A percentile compares a stretch with the other conserved stretches of the same genome.
Evolutionary conservation across 2,329 filamentous ascomycete species (phyloP).

Genomic region (Alternaria longipes): DNA sequence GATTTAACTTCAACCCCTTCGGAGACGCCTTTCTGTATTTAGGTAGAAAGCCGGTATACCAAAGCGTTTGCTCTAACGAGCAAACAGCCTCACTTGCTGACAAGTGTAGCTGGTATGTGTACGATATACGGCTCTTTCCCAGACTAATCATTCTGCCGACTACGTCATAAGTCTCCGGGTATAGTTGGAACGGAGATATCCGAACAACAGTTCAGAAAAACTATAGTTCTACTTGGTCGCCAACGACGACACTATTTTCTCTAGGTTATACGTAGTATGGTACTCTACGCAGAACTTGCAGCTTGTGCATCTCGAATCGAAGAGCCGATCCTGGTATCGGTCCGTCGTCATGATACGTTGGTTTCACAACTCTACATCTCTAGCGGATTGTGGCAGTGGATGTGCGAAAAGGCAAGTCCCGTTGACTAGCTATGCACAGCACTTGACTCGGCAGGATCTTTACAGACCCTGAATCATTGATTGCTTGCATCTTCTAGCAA

Average conservation of each 20-base stretch:
- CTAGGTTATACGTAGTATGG: background rate
- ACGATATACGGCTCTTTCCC: background rate
- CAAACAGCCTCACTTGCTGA: conserved; percentile 4
- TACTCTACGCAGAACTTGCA: background rate
- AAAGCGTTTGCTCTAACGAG: background rate
- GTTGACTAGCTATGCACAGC: background rate
- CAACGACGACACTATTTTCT: background rate
- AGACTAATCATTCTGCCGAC: background rate
- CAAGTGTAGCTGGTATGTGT: background rate
- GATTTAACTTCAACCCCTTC: conserved; percentile 6
- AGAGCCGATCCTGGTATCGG: conserved; percentile 1
- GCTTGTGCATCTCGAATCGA: background rate
- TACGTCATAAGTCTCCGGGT: background rate
- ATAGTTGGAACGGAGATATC: background rate
- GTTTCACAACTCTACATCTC: background rate
- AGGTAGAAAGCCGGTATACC: conserved; percentile 5
- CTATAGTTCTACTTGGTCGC: background rate
- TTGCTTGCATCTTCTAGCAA: background rate
- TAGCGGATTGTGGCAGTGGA: background rate
- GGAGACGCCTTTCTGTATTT: background rate
- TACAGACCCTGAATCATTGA: conserved; percentile 6
- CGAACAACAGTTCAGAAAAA: background rate
- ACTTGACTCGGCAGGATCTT: conserved; percentile 9
- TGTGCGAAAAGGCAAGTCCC: conserved; percentile 8
- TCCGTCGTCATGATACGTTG: conserved; percentile 3